Percentiles rank a stretch among this genome's conserved stretches.
Evolutionary conservation across 2,329 filamentous ascomycete species (phyloP).

Genomic region (Sporothrix brunneoviolacea): DNA sequence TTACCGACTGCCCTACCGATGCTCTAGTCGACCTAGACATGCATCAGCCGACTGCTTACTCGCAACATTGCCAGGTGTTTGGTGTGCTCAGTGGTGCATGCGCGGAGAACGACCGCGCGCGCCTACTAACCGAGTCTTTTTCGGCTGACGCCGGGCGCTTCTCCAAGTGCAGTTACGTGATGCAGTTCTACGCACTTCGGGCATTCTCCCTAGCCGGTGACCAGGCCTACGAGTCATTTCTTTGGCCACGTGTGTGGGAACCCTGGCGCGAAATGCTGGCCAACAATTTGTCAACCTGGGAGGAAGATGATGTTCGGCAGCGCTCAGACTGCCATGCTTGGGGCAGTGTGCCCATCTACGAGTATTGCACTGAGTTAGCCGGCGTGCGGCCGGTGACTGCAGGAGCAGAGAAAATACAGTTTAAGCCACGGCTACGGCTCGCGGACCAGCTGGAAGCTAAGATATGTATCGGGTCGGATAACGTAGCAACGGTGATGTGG

Average conservation of each 20-base stretch:
- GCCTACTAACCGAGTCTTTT: conserved; percentile 26
- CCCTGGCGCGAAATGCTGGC: conserved; percentile 33
- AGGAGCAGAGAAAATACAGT: conserved; percentile 21
- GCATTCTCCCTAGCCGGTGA: conserved; percentile 28
- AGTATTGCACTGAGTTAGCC: conserved; percentile 32
- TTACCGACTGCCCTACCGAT: conserved; percentile 23
- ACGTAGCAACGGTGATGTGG: conserved; percentile 23
- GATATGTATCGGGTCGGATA: conserved; percentile 22
- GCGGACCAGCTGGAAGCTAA: conserved; percentile 20
- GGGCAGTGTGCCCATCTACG: conserved; percentile 36
- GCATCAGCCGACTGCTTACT: conserved; percentile 21
- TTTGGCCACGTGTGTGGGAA: conserved; percentile 27
- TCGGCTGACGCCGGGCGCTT: conserved; percentile 20
- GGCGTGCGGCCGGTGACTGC: conserved; percentile 16
- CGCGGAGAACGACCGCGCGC: conserved; percentile 14
- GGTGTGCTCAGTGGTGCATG: conserved; percentile 29
- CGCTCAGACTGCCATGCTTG: conserved; percentile 39
- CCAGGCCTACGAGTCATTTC: conserved; percentile 26
- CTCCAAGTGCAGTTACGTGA: conserved; percentile 31
- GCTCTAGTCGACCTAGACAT: conserved; percentile 18
- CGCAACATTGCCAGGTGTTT: conserved; percentile 32
- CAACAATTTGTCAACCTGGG: conserved; percentile 34
- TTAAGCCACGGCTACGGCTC: conserved; percentile 24
- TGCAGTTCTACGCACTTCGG: conserved; percentile 35
- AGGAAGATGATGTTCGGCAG: conserved; percentile 35